These are phyloP conservation scores for Lolium rigidum DNA, from an alignment of 176 grass and related monocot species.

Conservation along the genomic window DNA sequence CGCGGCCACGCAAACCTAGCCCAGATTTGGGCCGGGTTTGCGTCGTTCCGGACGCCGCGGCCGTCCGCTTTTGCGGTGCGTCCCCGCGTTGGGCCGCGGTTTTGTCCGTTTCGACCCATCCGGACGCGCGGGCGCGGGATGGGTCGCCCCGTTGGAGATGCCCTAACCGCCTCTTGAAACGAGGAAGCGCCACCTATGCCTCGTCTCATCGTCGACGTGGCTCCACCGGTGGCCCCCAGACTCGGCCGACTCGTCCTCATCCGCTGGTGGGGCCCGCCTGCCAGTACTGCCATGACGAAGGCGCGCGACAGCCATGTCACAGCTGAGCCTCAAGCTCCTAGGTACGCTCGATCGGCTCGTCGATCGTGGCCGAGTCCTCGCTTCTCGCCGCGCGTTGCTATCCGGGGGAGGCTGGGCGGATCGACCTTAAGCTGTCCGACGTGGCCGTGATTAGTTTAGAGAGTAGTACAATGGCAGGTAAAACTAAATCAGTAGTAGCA, in stretches of 20 bases:
- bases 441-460: conserved; percentile 1
- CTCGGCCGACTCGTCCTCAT: neutral
- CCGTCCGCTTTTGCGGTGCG: too few relatives aligned
- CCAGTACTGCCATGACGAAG: neutral
- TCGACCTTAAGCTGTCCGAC: conserved; percentile 34
- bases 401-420: neutral
- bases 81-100: too few relatives aligned
- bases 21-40: too few relatives aligned
- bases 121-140: too few relatives aligned
- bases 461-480: too few relatives aligned
- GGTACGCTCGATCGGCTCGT: neutral
- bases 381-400: neutral
- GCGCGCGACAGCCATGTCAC: conserved; percentile 17
- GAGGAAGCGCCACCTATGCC: conserved; percentile 57
- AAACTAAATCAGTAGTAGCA: too few relatives aligned
- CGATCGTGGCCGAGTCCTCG: conserved; percentile 4
- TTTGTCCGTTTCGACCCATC: too few relatives aligned
- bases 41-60: too few relatives aligned
- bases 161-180: conserved; percentile 51
- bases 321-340: conserved; percentile 28
- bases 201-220: conserved; percentile 33
- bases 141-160: too few relatives aligned
- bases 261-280: neutral
- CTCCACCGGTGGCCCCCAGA: neutral
- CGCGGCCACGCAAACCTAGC: too few relatives aligned